Evolutionary conservation across 2,329 filamentous ascomycete species (phyloP).

Genomic region (Cytospora paraplurivora): DNA sequence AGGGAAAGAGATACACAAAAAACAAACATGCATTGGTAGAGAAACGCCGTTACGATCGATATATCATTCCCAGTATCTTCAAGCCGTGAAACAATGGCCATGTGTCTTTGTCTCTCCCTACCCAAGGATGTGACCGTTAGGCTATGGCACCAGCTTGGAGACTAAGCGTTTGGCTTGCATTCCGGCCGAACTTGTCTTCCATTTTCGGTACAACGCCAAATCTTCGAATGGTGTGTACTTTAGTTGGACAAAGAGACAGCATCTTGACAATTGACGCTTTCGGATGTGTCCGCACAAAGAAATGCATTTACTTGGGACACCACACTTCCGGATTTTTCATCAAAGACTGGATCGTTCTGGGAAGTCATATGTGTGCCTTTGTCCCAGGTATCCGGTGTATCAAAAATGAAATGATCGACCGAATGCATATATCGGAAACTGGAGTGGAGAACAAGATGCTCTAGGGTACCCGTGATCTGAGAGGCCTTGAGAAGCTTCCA

Average conservation of each 20-base stretch:
- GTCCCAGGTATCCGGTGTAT: not conserved
- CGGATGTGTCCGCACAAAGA: constrained; percentile 24
- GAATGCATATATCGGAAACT: not conserved
- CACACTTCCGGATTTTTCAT: not conserved
- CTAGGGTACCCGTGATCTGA: not conserved
- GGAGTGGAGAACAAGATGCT: not conserved
- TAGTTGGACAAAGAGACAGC: constrained; percentile 3
- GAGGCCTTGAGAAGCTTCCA: not conserved
- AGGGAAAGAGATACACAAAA: constrained; percentile 11
- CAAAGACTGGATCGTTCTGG: constrained; percentile 8
- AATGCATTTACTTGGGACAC: not conserved
- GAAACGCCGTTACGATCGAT: constrained; percentile 6
- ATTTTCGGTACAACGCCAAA: not conserved
- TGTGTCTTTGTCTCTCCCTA: constrained; percentile 12
- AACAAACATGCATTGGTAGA: not conserved
- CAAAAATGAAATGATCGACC: not conserved
- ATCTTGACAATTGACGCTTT: constrained; percentile 19
- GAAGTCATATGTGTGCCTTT: not conserved
- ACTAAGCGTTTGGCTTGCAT: constrained; percentile 3
- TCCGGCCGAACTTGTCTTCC: constrained; percentile 12
- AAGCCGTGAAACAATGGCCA: constrained; percentile 22
- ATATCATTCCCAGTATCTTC: constrained; percentile 8
- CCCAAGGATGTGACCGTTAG: constrained; percentile 7
- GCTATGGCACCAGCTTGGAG: not conserved
- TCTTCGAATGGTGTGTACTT: constrained; percentile 1